A percentile compares a stretch with the other conserved stretches of the same genome.
Evolutionary conservation across 2,329 filamentous ascomycete genomes (phyloP).

Genomic region (Penicillium sp.): DNA sequence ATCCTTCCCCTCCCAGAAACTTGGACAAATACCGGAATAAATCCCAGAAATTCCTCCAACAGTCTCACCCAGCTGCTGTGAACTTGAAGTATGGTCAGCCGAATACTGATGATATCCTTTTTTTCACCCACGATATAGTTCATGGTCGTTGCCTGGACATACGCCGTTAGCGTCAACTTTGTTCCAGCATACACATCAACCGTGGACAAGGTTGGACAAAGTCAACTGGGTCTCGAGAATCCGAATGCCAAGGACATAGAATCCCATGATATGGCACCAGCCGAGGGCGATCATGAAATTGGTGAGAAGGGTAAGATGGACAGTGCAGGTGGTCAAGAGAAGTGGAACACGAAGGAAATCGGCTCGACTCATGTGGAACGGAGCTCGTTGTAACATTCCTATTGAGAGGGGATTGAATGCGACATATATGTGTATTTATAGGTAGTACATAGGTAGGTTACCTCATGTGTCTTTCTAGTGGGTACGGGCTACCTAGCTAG

Average conservation of each 20-base stretch:
- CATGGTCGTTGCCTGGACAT: slow-evolving; percentile 52
- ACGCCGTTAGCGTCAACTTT: slow-evolving; percentile 60
- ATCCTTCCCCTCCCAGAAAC: too few relatives aligned
- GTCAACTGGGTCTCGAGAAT: slow-evolving; percentile 39
- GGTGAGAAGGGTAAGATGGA: not conserved
- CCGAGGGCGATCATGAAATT: not conserved
- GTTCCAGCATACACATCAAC: slow-evolving; percentile 57
- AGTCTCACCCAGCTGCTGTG: not conserved
- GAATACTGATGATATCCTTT: too few relatives aligned
- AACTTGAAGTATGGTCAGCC: too few relatives aligned
- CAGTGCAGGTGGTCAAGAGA: not conserved
- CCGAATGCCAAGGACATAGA: slow-evolving; percentile 21
- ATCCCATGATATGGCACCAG: slow-evolving; percentile 9
- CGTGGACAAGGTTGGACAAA: slow-evolving; percentile 51
- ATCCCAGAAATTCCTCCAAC: not conserved
- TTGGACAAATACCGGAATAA: too few relatives aligned
- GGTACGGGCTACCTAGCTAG: too few relatives aligned
- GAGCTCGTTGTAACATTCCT: not conserved
- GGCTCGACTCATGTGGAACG: slow-evolving; percentile 9
- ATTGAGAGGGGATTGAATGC: too few relatives aligned
- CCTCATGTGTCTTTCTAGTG: too few relatives aligned
- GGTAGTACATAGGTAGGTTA: too few relatives aligned
- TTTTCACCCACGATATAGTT: slow-evolving; percentile 32
- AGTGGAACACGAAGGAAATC: slow-evolving; percentile 1
- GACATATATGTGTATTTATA: too few relatives aligned